Evolutionary conservation across 2,329 filamentous ascomycete species (phyloP), one percentile per base, ranked within the genome.

Genomic region (Biscogniauxia mediterranea): DNA sequence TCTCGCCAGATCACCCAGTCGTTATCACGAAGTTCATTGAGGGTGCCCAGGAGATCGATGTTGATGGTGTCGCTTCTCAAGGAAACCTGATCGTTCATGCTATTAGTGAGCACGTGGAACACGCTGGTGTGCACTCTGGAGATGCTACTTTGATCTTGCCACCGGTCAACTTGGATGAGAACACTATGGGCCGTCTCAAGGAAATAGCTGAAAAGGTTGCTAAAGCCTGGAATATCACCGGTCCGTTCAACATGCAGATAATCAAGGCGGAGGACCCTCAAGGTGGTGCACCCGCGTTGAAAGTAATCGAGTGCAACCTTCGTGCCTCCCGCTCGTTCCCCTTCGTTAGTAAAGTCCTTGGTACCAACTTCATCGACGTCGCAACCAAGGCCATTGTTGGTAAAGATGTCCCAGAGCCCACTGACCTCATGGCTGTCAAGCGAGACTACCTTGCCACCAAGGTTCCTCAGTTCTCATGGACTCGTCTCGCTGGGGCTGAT

Each of bases 211-310:
- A 93, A 78, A 98, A 97, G 85, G 93, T 99, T 57, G 95, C 95
- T 68, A 91, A 95, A 79, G 95, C 95, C 54, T 97, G 94, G 92
- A 93, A 85, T 73, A 98, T 98, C 77, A 98, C 93, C 20, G 95
- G 95, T 59, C 95, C 95, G 61, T 99, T 98, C 87, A 99, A 99
- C 85, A 98, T 99, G 94, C 95, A 99, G 76, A 96, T 99, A 79
- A 98, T 99, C 85, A 96, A 96, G 82, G 92, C 91, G 42, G 84
- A 91, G 13, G 82, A 90, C 71, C 86, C 89, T 32, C 88, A 91
- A 61, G 90, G 90, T 61, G 89, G 89, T 59, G 85, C 89, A 73
- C 86, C 91, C 38, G 83, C 85, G 26, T 86, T 98, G 67, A 97
- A 97, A 84, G 94, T 98, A 72, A 98, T 98, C 66, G 94, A 98